These are phyloP conservation scores for Casuarina equisetifolia DNA, from an alignment of 306 rosid species.

Conservation along the genomic window DNA sequence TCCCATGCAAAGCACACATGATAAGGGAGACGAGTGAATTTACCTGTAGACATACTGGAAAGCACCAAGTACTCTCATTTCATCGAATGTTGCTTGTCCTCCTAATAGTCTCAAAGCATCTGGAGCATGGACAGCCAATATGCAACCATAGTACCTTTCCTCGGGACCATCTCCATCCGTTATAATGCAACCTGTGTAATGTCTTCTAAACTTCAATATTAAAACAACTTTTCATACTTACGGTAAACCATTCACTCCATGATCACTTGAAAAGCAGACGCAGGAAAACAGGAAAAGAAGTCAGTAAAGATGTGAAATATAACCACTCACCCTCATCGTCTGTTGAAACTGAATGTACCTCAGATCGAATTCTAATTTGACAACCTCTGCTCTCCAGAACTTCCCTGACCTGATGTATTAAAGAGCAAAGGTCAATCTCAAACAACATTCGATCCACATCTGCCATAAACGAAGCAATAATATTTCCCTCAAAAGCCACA, in stretches of 20 bases:
- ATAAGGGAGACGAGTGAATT: constrained; percentile 13
- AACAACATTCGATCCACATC: background rate
- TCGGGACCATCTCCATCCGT: constrained; percentile 53
- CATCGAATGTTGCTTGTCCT: constrained; percentile 67
- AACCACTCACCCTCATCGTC: constrained; percentile 52
- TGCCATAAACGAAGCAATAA: background rate
- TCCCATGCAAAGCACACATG: background rate
- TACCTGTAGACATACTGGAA: constrained; percentile 88
- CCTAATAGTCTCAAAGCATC: constrained; percentile 76
- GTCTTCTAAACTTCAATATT: constrained; percentile 14
- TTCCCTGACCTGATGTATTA: constrained; percentile 63
- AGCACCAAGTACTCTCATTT: constrained; percentile 86
- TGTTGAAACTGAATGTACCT: constrained; percentile 54
- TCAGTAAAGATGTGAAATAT: constrained; percentile 7
- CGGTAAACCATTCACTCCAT: background rate
- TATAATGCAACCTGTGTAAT: constrained; percentile 59
- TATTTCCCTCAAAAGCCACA: constrained; percentile 7
- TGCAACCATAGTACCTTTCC: constrained; percentile 61
- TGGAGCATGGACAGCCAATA: constrained; percentile 82
- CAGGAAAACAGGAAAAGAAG: background rate
- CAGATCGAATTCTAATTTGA: constrained; percentile 49
- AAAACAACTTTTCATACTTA: background rate
- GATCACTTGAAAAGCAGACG: background rate
- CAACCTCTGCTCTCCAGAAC: constrained; percentile 61
- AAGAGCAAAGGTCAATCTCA: constrained; percentile 1